phyloP scores from a whole-genome alignment of 2,329 filamentous ascomycete genomes.

The Aspergillus carbonarius region DNA sequence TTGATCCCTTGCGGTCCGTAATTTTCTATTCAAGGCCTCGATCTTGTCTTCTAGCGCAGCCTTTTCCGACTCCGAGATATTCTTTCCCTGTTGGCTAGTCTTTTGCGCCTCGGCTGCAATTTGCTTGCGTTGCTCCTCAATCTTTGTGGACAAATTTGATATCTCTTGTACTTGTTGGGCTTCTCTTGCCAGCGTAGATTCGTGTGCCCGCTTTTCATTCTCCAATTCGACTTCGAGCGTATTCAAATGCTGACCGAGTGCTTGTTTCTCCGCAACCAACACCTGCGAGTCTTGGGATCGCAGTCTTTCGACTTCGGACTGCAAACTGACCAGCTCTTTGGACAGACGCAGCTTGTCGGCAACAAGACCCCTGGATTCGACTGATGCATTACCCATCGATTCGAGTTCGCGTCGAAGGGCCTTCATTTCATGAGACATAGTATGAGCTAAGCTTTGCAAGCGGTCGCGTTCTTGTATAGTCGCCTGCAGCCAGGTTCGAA shows the following conservation, averaged over 20 bases:
- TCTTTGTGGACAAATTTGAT: conserved; percentile 39
- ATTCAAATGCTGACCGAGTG: conserved; percentile 73
- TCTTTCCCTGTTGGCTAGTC: conserved; percentile 54
- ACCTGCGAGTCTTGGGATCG: conserved; percentile 65
- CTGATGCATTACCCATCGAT: conserved; percentile 64
- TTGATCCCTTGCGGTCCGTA: conserved; percentile 68
- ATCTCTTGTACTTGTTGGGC: conserved; percentile 42
- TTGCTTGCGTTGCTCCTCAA: conserved; percentile 52
- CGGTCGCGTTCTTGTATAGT: conserved; percentile 48
- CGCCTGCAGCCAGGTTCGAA: conserved; percentile 51
- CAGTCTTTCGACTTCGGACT: conserved; percentile 63
- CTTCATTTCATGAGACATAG: conserved; percentile 55
- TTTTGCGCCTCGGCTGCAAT: conserved; percentile 49
- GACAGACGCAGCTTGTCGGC: conserved; percentile 63
- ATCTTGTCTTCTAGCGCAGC: conserved; percentile 69
- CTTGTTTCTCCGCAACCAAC: conserved; percentile 73
- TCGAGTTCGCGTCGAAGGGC: conserved; percentile 66
- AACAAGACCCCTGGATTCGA: conserved; percentile 69
- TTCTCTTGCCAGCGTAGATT: conserved; percentile 52
- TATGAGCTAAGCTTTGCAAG: conserved; percentile 39
- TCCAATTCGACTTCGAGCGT: conserved; percentile 78
- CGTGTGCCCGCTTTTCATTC: conserved; percentile 70
- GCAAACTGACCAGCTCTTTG: conserved; percentile 59
- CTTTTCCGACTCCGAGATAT: conserved; percentile 55
- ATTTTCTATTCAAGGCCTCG: conserved; percentile 66